Percentiles rank a stretch among this genome's conserved stretches.
phyloP scores from a whole-genome alignment of 805 yeast genomes.

The Starmerella sirachaensis region DNA sequence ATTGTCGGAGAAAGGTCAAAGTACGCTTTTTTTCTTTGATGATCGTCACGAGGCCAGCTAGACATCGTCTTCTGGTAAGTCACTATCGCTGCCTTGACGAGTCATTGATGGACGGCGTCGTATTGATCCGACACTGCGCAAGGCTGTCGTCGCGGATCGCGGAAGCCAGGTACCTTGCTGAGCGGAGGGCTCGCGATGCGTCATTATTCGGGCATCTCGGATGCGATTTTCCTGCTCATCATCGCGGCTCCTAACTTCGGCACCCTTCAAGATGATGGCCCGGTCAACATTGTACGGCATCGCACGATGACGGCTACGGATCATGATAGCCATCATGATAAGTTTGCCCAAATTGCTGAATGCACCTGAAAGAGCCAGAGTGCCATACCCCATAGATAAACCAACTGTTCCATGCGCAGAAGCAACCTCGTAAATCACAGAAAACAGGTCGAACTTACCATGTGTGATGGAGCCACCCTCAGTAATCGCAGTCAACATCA shows the following conservation, averaged over 20 bases:
- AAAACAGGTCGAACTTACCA: constrained; percentile 33
- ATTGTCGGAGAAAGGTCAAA: background rate
- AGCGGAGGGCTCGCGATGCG: constrained; percentile 14
- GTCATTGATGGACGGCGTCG: constrained; percentile 10
- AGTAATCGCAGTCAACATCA: constrained; percentile 75
- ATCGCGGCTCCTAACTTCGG: constrained; percentile 30
- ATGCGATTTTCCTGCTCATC: constrained; percentile 20
- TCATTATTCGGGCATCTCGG: constrained; percentile 15
- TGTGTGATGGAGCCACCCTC: constrained; percentile 51
- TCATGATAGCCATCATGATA: constrained; percentile 76
- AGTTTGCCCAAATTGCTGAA: constrained; percentile 66
- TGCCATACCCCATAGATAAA: constrained; percentile 71
- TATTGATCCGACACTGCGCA: constrained; percentile 15
- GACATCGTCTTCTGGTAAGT: no score
- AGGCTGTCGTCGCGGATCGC: constrained; percentile 20
- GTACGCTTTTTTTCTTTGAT: no score
- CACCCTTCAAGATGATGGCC: constrained; percentile 77
- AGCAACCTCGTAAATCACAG: constrained; percentile 72
- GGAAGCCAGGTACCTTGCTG: constrained; percentile 15
- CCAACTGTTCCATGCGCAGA: constrained; percentile 98
- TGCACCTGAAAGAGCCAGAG: constrained; percentile 61
- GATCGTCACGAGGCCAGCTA: no score
- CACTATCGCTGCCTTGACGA: background rate
- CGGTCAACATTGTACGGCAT: constrained; percentile 86
- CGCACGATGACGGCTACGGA: constrained; percentile 95